Conservation (phyloP, 2,329 filamentous ascomycete species). For the Ophiostoma ulmi region DNA sequence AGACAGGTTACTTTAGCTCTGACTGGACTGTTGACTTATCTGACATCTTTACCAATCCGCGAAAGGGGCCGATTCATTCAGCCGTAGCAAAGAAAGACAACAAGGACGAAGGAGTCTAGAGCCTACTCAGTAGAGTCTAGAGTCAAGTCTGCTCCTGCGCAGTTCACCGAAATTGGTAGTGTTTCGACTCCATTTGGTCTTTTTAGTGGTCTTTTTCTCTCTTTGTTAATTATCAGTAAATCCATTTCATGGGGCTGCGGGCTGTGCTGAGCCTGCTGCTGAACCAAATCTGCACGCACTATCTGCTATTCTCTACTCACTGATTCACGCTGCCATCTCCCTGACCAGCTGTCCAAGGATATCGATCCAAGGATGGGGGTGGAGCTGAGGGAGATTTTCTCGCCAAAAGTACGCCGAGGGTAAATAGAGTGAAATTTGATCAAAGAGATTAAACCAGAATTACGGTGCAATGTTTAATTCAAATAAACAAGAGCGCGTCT, state of each 20-base stretch:
- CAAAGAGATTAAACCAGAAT: too few relatives aligned
- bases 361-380: not conserved
- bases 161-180: constrained; percentile 1
- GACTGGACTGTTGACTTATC: too few relatives aligned
- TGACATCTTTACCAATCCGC: not conserved
- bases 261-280: not conserved
- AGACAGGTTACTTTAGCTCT: too few relatives aligned
- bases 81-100: not conserved
- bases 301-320: not conserved
- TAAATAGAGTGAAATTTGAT: not conserved
- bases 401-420: constrained; percentile 4
- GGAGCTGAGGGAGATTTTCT: constrained; percentile 3
- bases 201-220: not conserved
- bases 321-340: too few relatives aligned
- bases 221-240: not conserved
- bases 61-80: not conserved
- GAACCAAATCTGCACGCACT: not conserved
- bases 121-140: too few relatives aligned
- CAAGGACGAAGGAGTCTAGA: not conserved
- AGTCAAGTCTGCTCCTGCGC: not conserved
- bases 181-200: not conserved
- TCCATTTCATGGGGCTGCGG: constrained; percentile 4
- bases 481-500: not conserved
- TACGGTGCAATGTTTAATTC: too few relatives aligned
- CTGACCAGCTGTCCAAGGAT: constrained; percentile 7